A percentile compares a stretch with the other conserved stretches of the same genome.
phyloP scores from a whole-genome alignment of 2,329 filamentous ascomycete species.

The Acephala macrosclerotiorum region DNA sequence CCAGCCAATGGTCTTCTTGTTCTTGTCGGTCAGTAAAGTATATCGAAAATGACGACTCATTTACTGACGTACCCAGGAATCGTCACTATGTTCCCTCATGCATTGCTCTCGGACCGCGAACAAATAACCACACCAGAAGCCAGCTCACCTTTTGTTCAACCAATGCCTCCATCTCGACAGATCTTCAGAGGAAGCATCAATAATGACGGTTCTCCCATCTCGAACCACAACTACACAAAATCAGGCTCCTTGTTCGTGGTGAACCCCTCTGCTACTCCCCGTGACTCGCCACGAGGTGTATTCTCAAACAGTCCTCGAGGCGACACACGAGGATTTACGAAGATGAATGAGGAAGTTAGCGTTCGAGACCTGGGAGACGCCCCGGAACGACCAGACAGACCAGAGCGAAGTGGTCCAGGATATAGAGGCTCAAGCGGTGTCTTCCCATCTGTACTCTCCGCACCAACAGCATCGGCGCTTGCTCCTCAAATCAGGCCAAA shows the following conservation, averaged over 20 bases:
- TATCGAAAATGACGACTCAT: neutral
- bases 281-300: constrained; percentile 32
- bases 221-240: constrained; percentile 34
- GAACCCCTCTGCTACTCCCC: constrained; percentile 41
- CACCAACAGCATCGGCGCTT: constrained; percentile 25
- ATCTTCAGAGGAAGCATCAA: constrained; percentile 31
- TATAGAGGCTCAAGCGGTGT: constrained; percentile 40
- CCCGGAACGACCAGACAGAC: constrained; percentile 15
- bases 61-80: constrained; percentile 35
- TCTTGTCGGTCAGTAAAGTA: constrained; percentile 39
- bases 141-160: constrained; percentile 42
- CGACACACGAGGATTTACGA: constrained; percentile 36
- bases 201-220: constrained; percentile 38
- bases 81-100: constrained; percentile 36
- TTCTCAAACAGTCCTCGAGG: constrained; percentile 31
- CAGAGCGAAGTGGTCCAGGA: constrained; percentile 32
- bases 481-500: constrained; percentile 31
- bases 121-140: constrained; percentile 41
- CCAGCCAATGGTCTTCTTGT: constrained; percentile 42
- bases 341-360: constrained; percentile 31
- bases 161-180: constrained; percentile 36
- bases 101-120: constrained; percentile 35
- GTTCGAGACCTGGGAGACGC: constrained; percentile 19
- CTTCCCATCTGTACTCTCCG: constrained; percentile 35
- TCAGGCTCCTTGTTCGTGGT: constrained; percentile 42